Evolutionary conservation across 495 filamentous ascomycete species (phyloP), one percentile per base, ranked within the genome.

Genomic region (Symbiotaphrina buchneri): DNA sequence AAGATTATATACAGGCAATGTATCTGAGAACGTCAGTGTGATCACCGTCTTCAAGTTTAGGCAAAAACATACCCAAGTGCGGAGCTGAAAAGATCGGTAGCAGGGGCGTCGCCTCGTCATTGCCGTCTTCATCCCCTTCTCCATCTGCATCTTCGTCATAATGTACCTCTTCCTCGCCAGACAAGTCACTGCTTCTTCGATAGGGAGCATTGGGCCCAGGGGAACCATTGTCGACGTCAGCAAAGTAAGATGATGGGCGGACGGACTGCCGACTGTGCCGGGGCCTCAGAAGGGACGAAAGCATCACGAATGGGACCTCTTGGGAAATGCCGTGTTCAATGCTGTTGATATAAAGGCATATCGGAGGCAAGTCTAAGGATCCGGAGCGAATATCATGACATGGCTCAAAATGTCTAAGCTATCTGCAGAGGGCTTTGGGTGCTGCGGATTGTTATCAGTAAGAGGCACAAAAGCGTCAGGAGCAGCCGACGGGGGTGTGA

Each of bases 1-100:
- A 38, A 87, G 63, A 42, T 75, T 77, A 57, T 92, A 93, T 32
- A 93, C 71, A 1, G 85, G 84, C 4, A 95, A 59, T 4, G 58
- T 50, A 48, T 80, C 74, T 76, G 34, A n/a, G 3, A n/a, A n/a
- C 20, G 30, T 18, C n/a, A 8, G 22, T 25, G 15, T 46, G 25
- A n/a, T 17, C 20, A 29, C 22, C 6, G 10, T 0, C 5, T 1
- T 18, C 17, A 14, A 38, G 20, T 8, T 11, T 17, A 3, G 17
- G 18, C 10, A 2, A 15, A 24, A 29, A 20, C 42, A 22, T 55
- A 83, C 82, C 82, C 38, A 92, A 62, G 43, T 87, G 71, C 32
- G 65, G 63, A 14, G 76, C 66, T 22, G 78, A 81, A 52, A 90
- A 91, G 27, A 90, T 74, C 11, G 82, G 82, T 33, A 92, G 56